Conservation (phyloP, 768 basidiomycete species). For the Tubosaeta brunneosetosa region DNA sequence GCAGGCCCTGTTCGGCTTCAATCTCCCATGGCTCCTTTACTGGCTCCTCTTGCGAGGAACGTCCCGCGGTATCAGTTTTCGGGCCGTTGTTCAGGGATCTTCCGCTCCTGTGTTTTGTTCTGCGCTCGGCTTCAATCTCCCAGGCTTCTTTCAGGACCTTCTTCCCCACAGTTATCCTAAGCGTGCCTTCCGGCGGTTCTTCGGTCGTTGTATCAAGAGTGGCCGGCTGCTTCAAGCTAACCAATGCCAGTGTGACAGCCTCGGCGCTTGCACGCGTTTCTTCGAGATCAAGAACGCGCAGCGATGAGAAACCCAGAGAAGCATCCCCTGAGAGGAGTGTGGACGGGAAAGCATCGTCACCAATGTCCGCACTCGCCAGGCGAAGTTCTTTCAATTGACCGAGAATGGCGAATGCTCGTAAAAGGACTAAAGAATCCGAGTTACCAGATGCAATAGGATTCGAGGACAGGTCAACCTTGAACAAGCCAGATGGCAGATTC, state of each 20-base stretch:
- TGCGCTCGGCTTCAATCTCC: slow-evolving; percentile 71
- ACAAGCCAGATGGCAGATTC: slow-evolving; percentile 48
- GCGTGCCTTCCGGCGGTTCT: slow-evolving; percentile 47
- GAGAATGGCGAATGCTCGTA: slow-evolving; percentile 46
- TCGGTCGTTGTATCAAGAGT: slow-evolving; percentile 52
- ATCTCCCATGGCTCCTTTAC: slow-evolving; percentile 76
- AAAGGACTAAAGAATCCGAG: slow-evolving; percentile 27
- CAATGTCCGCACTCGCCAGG: slow-evolving; percentile 53
- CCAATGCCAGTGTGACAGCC: slow-evolving; percentile 42
- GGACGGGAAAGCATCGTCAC: slow-evolving; percentile 52
- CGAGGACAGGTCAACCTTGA: slow-evolving; percentile 58
- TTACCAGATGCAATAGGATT: slow-evolving; percentile 55
- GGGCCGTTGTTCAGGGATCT: slow-evolving; percentile 25
- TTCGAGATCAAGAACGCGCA: slow-evolving; percentile 60
- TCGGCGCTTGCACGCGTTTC: slow-evolving; percentile 55
- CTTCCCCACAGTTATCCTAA: slow-evolving; percentile 64
- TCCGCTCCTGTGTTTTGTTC: slow-evolving; percentile 38
- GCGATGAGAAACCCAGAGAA: slow-evolving; percentile 41
- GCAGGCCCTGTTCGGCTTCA: slow-evolving; percentile 68
- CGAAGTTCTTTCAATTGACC: slow-evolving; percentile 53
- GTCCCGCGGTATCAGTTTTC: not conserved
- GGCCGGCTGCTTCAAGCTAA: slow-evolving; percentile 45
- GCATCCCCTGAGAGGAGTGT: slow-evolving; percentile 13
- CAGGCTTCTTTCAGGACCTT: slow-evolving; percentile 67
- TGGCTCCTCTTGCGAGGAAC: slow-evolving; percentile 24